A percentile compares a stretch with the other conserved stretches of the same genome.
Evolutionary conservation across 2,329 filamentous ascomycete species (phyloP).

Genomic region (Colletotrichum cuscutae): DNA sequence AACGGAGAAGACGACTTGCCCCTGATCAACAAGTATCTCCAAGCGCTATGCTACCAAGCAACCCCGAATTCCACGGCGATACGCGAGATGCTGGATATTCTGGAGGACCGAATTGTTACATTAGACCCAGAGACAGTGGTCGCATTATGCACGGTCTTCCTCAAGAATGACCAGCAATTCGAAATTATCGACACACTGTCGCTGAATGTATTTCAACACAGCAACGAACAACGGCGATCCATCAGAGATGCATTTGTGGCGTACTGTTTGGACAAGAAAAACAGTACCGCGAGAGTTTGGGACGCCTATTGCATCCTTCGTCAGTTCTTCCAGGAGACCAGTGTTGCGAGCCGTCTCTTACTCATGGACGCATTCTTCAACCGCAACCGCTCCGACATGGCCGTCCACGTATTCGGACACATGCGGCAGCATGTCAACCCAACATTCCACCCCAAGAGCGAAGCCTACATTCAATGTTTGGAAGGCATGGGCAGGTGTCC

Average conservation of each 20-base stretch:
- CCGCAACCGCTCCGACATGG: conserved; percentile 84
- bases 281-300: conserved; percentile 73
- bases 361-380: conserved; percentile 88
- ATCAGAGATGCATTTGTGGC: conserved; percentile 74
- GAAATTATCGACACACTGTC: conserved; percentile 87
- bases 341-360: conserved; percentile 70
- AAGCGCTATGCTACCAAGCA: conserved; percentile 70
- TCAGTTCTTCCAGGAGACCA: conserved; percentile 73
- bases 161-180: conserved; percentile 79
- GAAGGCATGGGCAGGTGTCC: conserved; percentile 74
- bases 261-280: conserved; percentile 73
- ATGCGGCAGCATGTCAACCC: conserved; percentile 83
- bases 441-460: conserved; percentile 72
- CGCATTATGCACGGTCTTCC: conserved; percentile 77
- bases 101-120: conserved; percentile 75
- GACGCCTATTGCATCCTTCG: conserved; percentile 73
- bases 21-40: conserved; percentile 77
- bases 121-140: conserved; percentile 81
- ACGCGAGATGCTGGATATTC: conserved; percentile 75
- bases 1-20: conserved; percentile 68
- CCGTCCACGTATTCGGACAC: conserved; percentile 86
- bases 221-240: conserved; percentile 72
- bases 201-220: conserved; percentile 76
- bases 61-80: conserved; percentile 76
- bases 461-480: conserved; percentile 83